phyloP scores from a whole-genome alignment of 495 filamentous ascomycete genomes.

The Podospora appendiculata region DNA sequence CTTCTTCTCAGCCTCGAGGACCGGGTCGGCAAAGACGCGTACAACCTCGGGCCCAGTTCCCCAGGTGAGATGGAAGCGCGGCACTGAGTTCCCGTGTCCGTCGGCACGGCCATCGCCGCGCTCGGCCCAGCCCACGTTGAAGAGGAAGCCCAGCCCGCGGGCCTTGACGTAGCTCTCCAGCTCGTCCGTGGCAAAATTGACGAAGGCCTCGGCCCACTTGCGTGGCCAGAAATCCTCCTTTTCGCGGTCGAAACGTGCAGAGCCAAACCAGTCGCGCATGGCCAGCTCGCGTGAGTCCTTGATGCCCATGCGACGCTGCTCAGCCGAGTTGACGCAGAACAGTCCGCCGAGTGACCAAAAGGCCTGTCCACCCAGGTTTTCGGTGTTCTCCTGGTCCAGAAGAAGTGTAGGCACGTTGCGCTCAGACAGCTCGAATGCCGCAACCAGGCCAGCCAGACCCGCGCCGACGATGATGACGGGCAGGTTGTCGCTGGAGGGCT shows the following conservation, averaged over 20 bases:
- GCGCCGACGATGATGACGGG: slow-evolving; percentile 43
- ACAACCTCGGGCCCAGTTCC: slow-evolving; percentile 46
- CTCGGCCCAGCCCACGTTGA: slow-evolving; percentile 45
- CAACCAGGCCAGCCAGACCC: slow-evolving; percentile 45
- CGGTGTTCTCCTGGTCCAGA: slow-evolving; percentile 41
- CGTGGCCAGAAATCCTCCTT: slow-evolving; percentile 43
- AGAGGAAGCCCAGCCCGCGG: slow-evolving; percentile 33
- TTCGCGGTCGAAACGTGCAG: slow-evolving; percentile 41
- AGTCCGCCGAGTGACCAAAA: slow-evolving; percentile 49
- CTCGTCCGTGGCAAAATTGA: slow-evolving; percentile 41
- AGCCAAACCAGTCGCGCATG: slow-evolving; percentile 42
- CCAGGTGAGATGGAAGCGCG: slow-evolving; percentile 45
- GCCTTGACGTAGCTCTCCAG: slow-evolving; percentile 43
- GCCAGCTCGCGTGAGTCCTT: slow-evolving; percentile 39
- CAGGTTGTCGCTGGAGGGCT: not conserved
- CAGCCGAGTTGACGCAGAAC: slow-evolving; percentile 41
- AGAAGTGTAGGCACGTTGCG: slow-evolving; percentile 31
- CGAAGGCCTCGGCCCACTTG: slow-evolving; percentile 46
- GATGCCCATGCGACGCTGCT: slow-evolving; percentile 44
- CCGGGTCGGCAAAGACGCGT: slow-evolving; percentile 40
- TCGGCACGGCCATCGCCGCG: slow-evolving; percentile 39
- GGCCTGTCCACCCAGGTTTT: slow-evolving; percentile 43
- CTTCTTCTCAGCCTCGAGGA: slow-evolving; percentile 33
- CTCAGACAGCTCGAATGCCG: slow-evolving; percentile 41
- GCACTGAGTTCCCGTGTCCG: slow-evolving; percentile 46